A percentile compares a stretch with the other conserved stretches of the same genome.
These are phyloP conservation scores for Botrytis sinoallii DNA, from an alignment of 2,329 filamentous ascomycete genomes.

Conservation along the genomic window DNA sequence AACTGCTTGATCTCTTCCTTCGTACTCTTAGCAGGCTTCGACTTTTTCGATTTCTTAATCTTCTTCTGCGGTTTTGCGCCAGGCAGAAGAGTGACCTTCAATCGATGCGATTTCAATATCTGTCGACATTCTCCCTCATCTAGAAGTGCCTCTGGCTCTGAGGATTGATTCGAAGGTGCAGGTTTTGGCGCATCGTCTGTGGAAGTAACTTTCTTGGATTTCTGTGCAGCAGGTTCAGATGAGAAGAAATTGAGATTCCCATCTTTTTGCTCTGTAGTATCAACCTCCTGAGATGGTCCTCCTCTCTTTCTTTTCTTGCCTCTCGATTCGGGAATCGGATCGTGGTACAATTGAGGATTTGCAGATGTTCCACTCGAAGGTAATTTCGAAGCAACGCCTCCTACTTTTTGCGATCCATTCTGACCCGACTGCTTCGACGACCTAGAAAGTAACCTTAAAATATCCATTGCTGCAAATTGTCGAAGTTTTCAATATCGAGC, in stretches of 20 bases:
- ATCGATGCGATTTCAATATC: conserved; percentile 72
- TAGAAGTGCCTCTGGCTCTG: conserved; percentile 40
- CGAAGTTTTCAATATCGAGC: neutral
- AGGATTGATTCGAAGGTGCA: conserved; percentile 15
- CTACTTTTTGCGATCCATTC: conserved; percentile 35
- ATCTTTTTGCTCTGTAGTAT: conserved; percentile 38
- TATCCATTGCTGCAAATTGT: conserved; percentile 46
- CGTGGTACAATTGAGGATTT: conserved; percentile 69
- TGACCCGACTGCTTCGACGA: conserved; percentile 56
- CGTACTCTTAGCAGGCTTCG: conserved; percentile 50
- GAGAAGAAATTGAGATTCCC: conserved; percentile 57
- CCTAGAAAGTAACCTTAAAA: conserved; percentile 69
- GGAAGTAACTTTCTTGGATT: conserved; percentile 27
- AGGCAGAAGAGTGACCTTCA: conserved; percentile 79
- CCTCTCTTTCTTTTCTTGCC: conserved; percentile 57
- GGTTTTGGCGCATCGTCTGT: conserved; percentile 22
- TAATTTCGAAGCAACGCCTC: conserved; percentile 44
- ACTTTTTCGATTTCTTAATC: conserved; percentile 49
- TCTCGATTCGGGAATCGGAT: conserved; percentile 44
- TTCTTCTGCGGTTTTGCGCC: conserved; percentile 44
- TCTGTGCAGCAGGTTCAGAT: conserved; percentile 40
- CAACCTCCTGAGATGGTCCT: conserved; percentile 37
- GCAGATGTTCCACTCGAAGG: conserved; percentile 62
- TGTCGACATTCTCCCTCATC: conserved; percentile 70
- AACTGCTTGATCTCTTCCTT: conserved; percentile 58